Evolutionary conservation across 2,329 filamentous ascomycete species (phyloP), one percentile per base, ranked within the genome.

Genomic region (Aspergillus niger): DNA sequence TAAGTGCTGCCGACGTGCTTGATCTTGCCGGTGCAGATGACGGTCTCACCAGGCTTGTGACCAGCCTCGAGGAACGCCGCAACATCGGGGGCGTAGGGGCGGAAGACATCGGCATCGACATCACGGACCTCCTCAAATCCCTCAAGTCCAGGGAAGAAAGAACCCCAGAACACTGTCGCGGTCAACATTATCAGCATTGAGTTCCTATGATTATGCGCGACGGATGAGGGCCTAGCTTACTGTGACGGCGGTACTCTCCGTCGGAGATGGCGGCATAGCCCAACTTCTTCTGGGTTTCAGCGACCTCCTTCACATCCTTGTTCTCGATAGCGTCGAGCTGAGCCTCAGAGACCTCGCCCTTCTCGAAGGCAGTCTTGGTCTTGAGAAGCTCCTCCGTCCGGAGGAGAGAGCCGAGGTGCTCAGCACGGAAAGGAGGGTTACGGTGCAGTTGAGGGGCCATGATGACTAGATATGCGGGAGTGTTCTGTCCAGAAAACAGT

Each of bases 371-470:
- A 65, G 82, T 78, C 74, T 89, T 82, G 51, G 84, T 84, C 50
- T 85, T 79, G 13, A 89, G 80, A 26, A 91, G 82, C 55, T 83
- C 77, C 55, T 85, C 75, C 1, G 89, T 88, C 32, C 89, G 86
- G 60, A 91, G 83, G 32, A 91, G 80, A 13, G 88, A 91, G 53
- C 89, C 89, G 63, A 90, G 83, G 66, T 91, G 89, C 76, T 91
- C 89, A 61, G 88, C 88, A 71, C 89, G 84, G 76, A 90, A 91
- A 53, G 86, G 88, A 44, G 86, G 84, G 62, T 77, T 74, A 63
- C 77, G 76, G 63, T 72, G 78, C 51, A 74, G 68, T 63, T 69
- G 67, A 62, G 67, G 64, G 44, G 69, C 68, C 73, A 75, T 75
- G 30, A 48, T 69, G 63, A 65, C 32, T 26, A 17, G 24, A n/a